phyloP scores from a whole-genome alignment of 345 rosid species.

The Brassica juncea region DNA sequence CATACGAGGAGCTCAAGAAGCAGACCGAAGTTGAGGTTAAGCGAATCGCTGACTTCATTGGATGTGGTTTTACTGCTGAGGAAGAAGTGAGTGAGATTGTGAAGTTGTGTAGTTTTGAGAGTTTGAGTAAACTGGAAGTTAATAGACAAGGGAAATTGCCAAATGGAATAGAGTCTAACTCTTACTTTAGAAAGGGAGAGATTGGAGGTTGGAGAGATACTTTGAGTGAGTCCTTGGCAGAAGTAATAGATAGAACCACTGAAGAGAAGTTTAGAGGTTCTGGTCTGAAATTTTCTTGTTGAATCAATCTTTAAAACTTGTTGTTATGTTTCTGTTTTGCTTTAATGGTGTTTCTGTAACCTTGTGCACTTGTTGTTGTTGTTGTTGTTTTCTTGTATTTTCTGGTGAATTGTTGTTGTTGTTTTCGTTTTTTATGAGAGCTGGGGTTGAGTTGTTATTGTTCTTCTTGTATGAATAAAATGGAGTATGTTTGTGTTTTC shows the following conservation, averaged over 20 bases:
- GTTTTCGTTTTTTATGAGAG: too few species aligned
- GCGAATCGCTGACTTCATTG: slow-evolving; percentile 39
- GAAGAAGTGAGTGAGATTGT: slow-evolving; percentile 30
- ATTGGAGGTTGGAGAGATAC: slow-evolving; percentile 43
- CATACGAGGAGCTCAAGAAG: slow-evolving; percentile 39
- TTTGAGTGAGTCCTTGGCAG: slow-evolving; percentile 27
- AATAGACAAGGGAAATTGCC: slow-evolving; percentile 37
- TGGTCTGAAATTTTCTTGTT: background rate
- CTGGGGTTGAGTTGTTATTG: background rate
- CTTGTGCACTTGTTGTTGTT: background rate
- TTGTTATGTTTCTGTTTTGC: background rate
- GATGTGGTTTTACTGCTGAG: slow-evolving; percentile 20
- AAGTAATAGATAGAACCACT: background rate
- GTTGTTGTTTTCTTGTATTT: background rate
- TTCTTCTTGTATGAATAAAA: background rate
- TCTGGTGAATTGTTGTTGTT: too few species aligned
- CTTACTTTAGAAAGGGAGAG: slow-evolving; percentile 38
- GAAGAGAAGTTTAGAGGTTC: slow-evolving; percentile 17
- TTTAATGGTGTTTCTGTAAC: background rate
- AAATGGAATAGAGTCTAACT: slow-evolving; percentile 34
- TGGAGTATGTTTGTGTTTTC: background rate
- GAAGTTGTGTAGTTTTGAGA: slow-evolving; percentile 40
- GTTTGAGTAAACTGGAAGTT: background rate
- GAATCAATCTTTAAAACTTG: background rate
- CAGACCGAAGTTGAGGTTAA: slow-evolving; percentile 12